A percentile compares a stretch with the other conserved stretches of the same genome.
Evolutionary conservation across 805 yeast genomes (phyloP).

Genomic region (Yamadazyma paraphyllophila): DNA sequence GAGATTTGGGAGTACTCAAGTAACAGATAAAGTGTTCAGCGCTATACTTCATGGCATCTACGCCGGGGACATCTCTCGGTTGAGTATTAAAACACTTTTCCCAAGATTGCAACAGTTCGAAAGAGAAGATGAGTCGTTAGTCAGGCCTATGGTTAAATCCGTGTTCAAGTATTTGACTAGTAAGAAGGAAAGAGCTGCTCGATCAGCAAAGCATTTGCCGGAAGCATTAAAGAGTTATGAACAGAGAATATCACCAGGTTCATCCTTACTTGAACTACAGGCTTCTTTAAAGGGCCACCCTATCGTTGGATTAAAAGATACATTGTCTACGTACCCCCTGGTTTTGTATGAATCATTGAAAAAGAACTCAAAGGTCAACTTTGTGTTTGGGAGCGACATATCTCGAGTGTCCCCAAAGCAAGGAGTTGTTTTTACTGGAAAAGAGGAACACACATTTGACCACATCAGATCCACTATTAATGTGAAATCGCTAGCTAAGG

Average conservation of each 20-base stretch:
- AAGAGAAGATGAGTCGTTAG: slow-evolving; percentile 54
- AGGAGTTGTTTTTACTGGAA: slow-evolving; percentile 14
- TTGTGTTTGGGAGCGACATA: slow-evolving; percentile 31
- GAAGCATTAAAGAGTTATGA: slow-evolving; percentile 36
- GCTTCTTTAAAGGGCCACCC: slow-evolving; percentile 51
- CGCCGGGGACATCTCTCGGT: slow-evolving; percentile 63
- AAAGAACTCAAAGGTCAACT: slow-evolving; percentile 37
- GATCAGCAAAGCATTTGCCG: slow-evolving; percentile 7
- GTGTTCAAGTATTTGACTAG: slow-evolving; percentile 18
- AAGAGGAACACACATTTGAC: slow-evolving; percentile 36
- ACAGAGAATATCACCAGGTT: slow-evolving; percentile 34
- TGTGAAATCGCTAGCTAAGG: slow-evolving; percentile 36
- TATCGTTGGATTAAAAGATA: slow-evolving; percentile 56
- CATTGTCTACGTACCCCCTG: slow-evolving; percentile 54
- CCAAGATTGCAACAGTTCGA: slow-evolving; percentile 59
- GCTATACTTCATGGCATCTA: slow-evolving; percentile 88
- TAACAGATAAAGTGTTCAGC: slow-evolving; percentile 62
- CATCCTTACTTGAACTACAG: slow-evolving; percentile 38
- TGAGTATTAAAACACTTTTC: slow-evolving; percentile 65
- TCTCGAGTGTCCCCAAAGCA: slow-evolving; percentile 18
- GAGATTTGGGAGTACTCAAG: slow-evolving; percentile 57
- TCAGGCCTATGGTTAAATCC: slow-evolving; percentile 44
- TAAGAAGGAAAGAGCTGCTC: background rate
- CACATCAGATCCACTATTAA: slow-evolving; percentile 62
- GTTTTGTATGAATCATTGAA: slow-evolving; percentile 39